Evolutionary conservation across 768 basidiomycete species (phyloP), one percentile per base, ranked within the genome.

Genomic region (Termitomyces bulborhizus): DNA sequence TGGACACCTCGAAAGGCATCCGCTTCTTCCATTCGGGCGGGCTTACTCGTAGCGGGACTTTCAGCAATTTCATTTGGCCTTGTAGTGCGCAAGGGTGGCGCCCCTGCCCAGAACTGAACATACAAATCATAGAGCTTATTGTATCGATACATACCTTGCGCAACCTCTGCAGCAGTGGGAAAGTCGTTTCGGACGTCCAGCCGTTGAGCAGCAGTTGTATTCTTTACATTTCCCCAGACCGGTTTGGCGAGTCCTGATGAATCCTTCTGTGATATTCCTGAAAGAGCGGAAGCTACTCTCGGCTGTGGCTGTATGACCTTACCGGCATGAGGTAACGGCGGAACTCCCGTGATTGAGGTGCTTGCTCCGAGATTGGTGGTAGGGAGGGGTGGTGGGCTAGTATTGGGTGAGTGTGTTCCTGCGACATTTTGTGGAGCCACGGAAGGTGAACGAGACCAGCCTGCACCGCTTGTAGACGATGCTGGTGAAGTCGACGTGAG

Each of bases 1-100:
- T 98, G 94, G 1, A 93, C 86, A 0, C 95, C 95, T 39, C 94
- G 82, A 71, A 99, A 99, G 0, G 94, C 88, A 68, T 97, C 96
- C 6, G 94, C 86, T 63, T 92, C 90, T 66, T 93, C 88, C 52
- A 84, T 71, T 41, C 86, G 71, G 16, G 84, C 80, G 64, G 84
- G 84, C 66, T 86, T 85, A 62, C 79, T 79, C 7, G 77, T 67
- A 8, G 70, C 69, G 18, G 78, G 77, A 13, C 75, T 71, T 42
- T 84, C 82, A n/a, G 80, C 76, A 1, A 77, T 70, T 41, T 80
- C 78, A 59, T 68, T 69, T 15, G 65, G 56, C 57, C 75, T 78
- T 7, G 64, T 45, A 52, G 70, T 74, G 42, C 68, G 66, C 40
- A 71, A 67, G 18, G 70, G 68, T 24, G 71, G 60, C 2, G 69